Evolutionary conservation across 1,284 basidiomycete genomes (phyloP).

Genomic region (Heterobasidion parviporum): DNA sequence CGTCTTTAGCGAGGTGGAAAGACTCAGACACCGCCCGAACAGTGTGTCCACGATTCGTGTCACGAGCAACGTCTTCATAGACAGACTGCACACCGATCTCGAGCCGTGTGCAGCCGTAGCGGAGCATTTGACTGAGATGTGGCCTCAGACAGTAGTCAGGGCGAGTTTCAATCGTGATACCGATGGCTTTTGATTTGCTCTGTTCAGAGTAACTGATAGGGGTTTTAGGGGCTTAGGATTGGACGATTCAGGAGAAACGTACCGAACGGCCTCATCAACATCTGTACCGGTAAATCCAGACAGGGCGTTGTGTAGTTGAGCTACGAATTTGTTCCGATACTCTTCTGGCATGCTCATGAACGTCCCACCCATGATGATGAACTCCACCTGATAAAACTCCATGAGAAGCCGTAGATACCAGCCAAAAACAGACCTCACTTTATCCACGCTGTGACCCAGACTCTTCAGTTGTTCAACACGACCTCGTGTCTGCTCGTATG

Average conservation of each 20-base stretch:
- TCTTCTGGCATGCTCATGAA: slow-evolving; percentile 99
- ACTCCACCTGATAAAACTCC: slow-evolving; percentile 66
- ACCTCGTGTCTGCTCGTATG: slow-evolving; percentile 95
- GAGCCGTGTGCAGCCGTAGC: slow-evolving; percentile 96
- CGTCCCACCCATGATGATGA: slow-evolving; percentile 99
- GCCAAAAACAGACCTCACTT: slow-evolving; percentile 42
- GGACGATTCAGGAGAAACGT: slow-evolving; percentile 11
- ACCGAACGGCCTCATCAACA: slow-evolving; percentile 95
- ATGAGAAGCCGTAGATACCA: not conserved
- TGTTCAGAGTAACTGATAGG: slow-evolving; percentile 79
- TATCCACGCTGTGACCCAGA: slow-evolving; percentile 95
- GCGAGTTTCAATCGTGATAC: slow-evolving; percentile 98
- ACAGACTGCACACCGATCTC: slow-evolving; percentile 99
- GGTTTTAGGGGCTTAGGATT: not conserved
- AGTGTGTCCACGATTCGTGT: slow-evolving; percentile 97
- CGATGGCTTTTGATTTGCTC: slow-evolving; percentile 97
- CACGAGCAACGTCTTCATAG: slow-evolving; percentile 97
- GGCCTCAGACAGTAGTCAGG: slow-evolving; percentile 98
- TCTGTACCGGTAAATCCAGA: slow-evolving; percentile 92
- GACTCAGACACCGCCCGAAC: slow-evolving; percentile 96
- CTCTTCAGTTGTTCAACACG: slow-evolving; percentile 93
- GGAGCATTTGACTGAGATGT: slow-evolving; percentile 97
- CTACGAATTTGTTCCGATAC: slow-evolving; percentile 90
- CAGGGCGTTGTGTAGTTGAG: slow-evolving; percentile 94
- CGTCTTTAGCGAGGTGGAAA: slow-evolving; percentile 98